A percentile compares a stretch with the other conserved stretches of the same genome.
Evolutionary conservation across 2,329 filamentous ascomycete genomes (phyloP).

Genomic region (Phyllosticta citribraziliensis): DNA sequence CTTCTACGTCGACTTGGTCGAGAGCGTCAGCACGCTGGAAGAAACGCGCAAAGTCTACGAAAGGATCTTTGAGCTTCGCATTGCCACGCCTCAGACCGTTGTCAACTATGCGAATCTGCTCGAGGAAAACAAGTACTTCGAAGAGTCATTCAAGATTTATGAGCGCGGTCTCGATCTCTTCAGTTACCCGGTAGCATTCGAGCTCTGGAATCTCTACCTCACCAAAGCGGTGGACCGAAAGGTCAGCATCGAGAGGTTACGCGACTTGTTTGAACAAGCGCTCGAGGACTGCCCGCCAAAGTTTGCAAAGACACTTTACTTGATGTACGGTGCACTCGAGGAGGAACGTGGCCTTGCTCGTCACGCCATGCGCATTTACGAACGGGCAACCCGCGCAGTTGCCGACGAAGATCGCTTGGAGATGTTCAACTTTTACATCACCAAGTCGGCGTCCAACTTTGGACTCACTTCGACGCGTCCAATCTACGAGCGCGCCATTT

Average conservation of each 20-base stretch:
- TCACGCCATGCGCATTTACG: constrained; percentile 98
- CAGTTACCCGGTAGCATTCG: constrained; percentile 94
- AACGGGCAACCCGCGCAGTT: constrained; percentile 88
- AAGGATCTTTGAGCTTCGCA: constrained; percentile 93
- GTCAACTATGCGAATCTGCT: constrained; percentile 96
- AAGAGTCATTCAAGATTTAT: constrained; percentile 96
- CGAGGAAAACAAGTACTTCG: constrained; percentile 89
- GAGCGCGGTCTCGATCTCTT: constrained; percentile 96
- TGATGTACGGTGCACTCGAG: constrained; percentile 97
- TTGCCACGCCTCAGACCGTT: constrained; percentile 94
- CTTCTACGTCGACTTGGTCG: constrained; percentile 96
- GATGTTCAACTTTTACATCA: constrained; percentile 99
- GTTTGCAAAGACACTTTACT: constrained; percentile 89
- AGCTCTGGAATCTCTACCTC: constrained; percentile 96
- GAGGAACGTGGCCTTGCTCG: constrained; percentile 90
- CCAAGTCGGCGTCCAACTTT: constrained; percentile 96
- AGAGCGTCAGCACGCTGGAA: constrained; percentile 82
- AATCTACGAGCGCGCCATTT: constrained; percentile 94
- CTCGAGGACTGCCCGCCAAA: constrained; percentile 90
- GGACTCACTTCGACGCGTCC: constrained; percentile 86
- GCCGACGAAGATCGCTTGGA: constrained; percentile 89
- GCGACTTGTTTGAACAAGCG: constrained; percentile 94
- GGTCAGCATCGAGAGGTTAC: constrained; percentile 85
- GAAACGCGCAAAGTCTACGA: constrained; percentile 94
- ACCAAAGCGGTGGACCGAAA: constrained; percentile 95